These are phyloP conservation scores for Cryptosporidium baileyi DNA, from an alignment of 169 alveolate genomes.

Conservation along the genomic window DNA sequence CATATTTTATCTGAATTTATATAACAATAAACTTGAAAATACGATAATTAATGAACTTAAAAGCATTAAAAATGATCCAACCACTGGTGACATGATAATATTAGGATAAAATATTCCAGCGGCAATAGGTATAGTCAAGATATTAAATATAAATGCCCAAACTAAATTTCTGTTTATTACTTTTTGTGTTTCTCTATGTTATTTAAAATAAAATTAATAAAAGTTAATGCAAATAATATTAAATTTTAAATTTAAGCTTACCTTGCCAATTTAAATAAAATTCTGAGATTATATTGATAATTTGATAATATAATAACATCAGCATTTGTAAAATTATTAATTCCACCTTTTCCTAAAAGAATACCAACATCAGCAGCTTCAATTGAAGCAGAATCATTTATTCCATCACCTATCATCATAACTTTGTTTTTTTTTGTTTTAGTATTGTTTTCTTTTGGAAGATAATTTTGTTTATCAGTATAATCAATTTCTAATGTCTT, in stretches of 20 bases:
- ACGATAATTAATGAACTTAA: constrained; percentile 40
- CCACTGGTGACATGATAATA: constrained; percentile 49
- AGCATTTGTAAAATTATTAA: constrained; percentile 50
- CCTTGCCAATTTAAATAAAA: constrained; percentile 44
- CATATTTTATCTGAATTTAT: not conserved
- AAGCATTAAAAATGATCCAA: constrained; percentile 47
- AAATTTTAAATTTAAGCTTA: not conserved
- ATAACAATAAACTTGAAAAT: constrained; percentile 37
- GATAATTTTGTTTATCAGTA: not conserved
- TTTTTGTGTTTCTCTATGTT: constrained; percentile 37
- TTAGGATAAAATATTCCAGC: constrained; percentile 63
- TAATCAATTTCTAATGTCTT: too few species aligned
- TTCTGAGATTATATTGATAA: constrained; percentile 20
- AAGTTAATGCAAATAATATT: not conserved
- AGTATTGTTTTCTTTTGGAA: not conserved
- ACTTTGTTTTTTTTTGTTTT: constrained; percentile 10
- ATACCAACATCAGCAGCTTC: constrained; percentile 67
- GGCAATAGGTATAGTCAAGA: constrained; percentile 47
- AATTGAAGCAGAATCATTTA: constrained; percentile 57
- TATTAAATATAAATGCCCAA: constrained; percentile 59
- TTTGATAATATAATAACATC: constrained; percentile 54
- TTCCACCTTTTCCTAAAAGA: constrained; percentile 54
- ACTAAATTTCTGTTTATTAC: constrained; percentile 42
- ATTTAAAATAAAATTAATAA: not conserved
- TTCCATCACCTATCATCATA: constrained; percentile 68